phyloP scores from a whole-genome alignment of 129 eudicot species.

The Dittrichia graveolens region DNA sequence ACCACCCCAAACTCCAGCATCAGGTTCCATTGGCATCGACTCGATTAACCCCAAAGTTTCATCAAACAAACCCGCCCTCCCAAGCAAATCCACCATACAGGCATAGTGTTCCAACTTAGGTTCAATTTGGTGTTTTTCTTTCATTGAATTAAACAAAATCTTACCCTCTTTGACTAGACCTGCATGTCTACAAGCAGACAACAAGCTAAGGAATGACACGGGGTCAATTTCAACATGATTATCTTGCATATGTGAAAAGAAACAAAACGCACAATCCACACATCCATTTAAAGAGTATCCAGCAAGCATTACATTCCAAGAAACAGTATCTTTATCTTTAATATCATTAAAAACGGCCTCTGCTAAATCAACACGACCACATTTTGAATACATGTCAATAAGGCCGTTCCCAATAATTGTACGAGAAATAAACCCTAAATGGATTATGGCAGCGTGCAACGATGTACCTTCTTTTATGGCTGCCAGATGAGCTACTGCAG shows the following conservation, averaged over 20 bases:
- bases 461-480: slow-evolving; percentile 56
- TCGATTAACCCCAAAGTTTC: slow-evolving; percentile 51
- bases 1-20: slow-evolving; percentile 76
- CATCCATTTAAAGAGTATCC: slow-evolving; percentile 61
- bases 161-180: slow-evolving; percentile 63
- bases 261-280: slow-evolving; percentile 44
- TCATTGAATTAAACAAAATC: slow-evolving; percentile 45
- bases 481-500: slow-evolving; percentile 54
- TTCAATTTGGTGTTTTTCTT: slow-evolving; percentile 38
- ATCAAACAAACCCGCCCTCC: slow-evolving; percentile 58
- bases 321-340: slow-evolving; percentile 50
- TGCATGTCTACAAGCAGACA: slow-evolving; percentile 72
- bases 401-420: slow-evolving; percentile 47
- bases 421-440: slow-evolving; percentile 49
- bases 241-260: slow-evolving; percentile 55
- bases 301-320: slow-evolving; percentile 76
- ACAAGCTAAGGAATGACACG: slow-evolving; percentile 55
- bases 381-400: slow-evolving; percentile 76
- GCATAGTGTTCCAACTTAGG: slow-evolving; percentile 72
- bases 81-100: slow-evolving; percentile 73
- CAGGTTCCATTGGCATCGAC: slow-evolving; percentile 62
- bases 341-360: slow-evolving; percentile 46
- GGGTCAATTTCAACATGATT: slow-evolving; percentile 53
- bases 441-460: slow-evolving; percentile 45
- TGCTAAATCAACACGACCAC: slow-evolving; percentile 64